phyloP scores from a whole-genome alignment of 2,329 filamentous ascomycete genomes.

The Curvularia sp. region DNA sequence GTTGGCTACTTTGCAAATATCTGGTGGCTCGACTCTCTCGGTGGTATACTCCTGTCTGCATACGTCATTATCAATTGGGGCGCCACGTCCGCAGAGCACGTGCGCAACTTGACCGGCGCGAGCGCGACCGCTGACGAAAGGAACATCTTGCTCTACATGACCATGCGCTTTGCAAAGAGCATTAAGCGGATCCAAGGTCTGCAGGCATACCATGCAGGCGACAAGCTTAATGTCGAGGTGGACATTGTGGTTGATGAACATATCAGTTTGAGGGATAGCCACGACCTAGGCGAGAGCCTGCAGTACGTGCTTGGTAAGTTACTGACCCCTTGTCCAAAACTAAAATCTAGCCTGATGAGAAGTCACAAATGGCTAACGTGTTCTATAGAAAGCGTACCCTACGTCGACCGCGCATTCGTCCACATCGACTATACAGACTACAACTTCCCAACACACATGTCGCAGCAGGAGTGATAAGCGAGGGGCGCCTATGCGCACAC shows the following conservation, averaged over 20 bases:
- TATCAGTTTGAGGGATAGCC: constrained; percentile 77
- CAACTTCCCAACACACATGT: constrained; percentile 61
- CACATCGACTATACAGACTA: constrained; percentile 61
- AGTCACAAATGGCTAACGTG: constrained; percentile 18
- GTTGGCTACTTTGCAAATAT: constrained; percentile 76
- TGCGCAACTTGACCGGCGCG: constrained; percentile 80
- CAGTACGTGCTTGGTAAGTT: constrained; percentile 75
- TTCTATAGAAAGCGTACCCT: constrained; percentile 71
- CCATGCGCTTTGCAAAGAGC: constrained; percentile 89
- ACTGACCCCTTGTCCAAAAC: neutral
- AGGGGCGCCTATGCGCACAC: no score
- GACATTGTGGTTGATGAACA: constrained; percentile 83
- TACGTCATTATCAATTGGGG: constrained; percentile 85
- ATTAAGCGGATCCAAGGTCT: constrained; percentile 86
- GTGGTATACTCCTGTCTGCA: constrained; percentile 77
- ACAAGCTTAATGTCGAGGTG: constrained; percentile 83
- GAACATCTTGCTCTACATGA: constrained; percentile 86
- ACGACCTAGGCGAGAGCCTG: constrained; percentile 79
- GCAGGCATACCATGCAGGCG: constrained; percentile 83
- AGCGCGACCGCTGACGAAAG: constrained; percentile 81
- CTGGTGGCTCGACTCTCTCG: constrained; percentile 85
- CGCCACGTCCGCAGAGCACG: constrained; percentile 75
- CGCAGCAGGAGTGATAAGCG: constrained; percentile 56
- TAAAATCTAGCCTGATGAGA: no score
- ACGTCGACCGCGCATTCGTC: constrained; percentile 67